Evolutionary conservation across 169 alveolate genomes (phyloP).

Genomic region (Eimeria sp.): DNA sequence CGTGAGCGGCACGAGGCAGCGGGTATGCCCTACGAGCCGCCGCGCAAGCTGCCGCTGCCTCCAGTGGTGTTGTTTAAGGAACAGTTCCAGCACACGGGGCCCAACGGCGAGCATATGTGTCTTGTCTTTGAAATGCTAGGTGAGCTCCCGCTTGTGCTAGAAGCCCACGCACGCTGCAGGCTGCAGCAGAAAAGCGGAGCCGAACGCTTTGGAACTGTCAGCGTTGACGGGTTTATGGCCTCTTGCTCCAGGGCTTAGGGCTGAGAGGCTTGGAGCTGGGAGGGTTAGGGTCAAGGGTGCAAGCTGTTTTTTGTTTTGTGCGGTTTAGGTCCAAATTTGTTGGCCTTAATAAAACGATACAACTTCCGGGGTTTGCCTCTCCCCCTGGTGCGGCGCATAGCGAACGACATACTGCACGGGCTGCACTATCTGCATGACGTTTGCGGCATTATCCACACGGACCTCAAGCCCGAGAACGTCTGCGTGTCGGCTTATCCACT

Average conservation of each 20-base stretch:
- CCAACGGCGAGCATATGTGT: slow-evolving; percentile 99
- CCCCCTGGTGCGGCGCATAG: slow-evolving; percentile 96
- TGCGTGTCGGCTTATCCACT: slow-evolving; percentile 85
- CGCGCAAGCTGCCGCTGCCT: slow-evolving; percentile 58
- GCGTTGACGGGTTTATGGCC: not conserved
- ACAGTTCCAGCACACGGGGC: slow-evolving; percentile 97
- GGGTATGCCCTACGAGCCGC: slow-evolving; percentile 63
- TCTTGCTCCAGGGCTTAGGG: not conserved
- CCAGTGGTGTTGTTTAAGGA: slow-evolving; percentile 96
- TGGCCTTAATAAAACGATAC: slow-evolving; percentile 97
- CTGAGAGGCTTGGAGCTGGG: not conserved
- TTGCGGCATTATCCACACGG: slow-evolving; percentile 99
- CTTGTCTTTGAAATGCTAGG: slow-evolving; percentile 99
- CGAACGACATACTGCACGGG: slow-evolving; percentile 98
- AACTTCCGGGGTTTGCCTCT: slow-evolving; percentile 98
- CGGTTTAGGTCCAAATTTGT: slow-evolving; percentile 94
- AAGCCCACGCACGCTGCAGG: not conserved
- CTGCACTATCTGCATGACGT: slow-evolving; percentile 97
- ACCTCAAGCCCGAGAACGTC: slow-evolving; percentile 99
- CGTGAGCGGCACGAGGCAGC: slow-evolving; percentile 75
- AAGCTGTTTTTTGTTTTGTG: slow-evolving; percentile 1
- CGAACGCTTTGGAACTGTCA: not conserved
- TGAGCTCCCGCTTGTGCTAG: not conserved
- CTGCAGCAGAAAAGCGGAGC: not conserved
- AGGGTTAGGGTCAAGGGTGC: not conserved